phyloP scores from a whole-genome alignment of 768 basidiomycete species.

The Naganishia friedmannii region DNA sequence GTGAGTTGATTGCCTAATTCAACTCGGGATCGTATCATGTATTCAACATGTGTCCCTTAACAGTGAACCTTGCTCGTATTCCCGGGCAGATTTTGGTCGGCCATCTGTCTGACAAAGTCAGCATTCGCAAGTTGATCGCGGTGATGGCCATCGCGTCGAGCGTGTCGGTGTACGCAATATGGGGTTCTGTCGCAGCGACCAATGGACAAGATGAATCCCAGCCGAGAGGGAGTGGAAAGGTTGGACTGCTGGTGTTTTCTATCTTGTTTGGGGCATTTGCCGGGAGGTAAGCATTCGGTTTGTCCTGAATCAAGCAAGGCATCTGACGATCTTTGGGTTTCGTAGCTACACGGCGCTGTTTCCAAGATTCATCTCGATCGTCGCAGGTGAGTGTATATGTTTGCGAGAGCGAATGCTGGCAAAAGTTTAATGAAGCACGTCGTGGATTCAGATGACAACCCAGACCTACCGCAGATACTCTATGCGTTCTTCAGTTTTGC shows the following conservation, averaged over 20 bases:
- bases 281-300: constrained; percentile 1
- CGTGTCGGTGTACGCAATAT: constrained; percentile 33
- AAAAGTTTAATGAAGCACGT: neutral
- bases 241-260: constrained; percentile 34
- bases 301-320: neutral
- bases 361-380: constrained; percentile 34
- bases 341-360: constrained; percentile 36
- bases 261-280: constrained; percentile 33
- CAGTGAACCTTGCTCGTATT: constrained; percentile 36
- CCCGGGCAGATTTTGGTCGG: constrained; percentile 38
- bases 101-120: constrained; percentile 34
- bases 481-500: constrained; percentile 38
- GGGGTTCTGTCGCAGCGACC: constrained; percentile 31
- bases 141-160: constrained; percentile 31
- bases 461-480: constrained; percentile 35
- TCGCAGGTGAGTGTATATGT: constrained; percentile 30
- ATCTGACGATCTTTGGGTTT: neutral
- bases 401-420: neutral
- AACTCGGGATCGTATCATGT: neutral
- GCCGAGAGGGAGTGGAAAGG: constrained; percentile 18
- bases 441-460: constrained; percentile 31
- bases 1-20: neutral
- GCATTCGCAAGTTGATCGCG: constrained; percentile 31
- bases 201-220: constrained; percentile 21
- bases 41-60: neutral